phyloP scores from a whole-genome alignment of 2,329 filamentous ascomycete species.

The Sarocladium brachiariae region DNA sequence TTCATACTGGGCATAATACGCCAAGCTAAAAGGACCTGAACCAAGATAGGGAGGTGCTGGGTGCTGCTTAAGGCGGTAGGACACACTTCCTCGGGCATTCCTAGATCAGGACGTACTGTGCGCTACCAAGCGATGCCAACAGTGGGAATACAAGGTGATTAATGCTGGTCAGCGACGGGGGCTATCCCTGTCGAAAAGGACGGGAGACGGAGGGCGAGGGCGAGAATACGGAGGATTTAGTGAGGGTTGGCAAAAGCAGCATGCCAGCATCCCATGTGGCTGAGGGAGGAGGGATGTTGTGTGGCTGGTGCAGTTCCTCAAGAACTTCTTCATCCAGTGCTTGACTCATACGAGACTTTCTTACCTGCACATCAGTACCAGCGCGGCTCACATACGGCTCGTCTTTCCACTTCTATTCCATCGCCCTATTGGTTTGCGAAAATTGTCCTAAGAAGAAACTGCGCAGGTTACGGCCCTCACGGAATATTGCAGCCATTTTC shows the following conservation, averaged over 20 bases:
- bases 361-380: too few relatives aligned
- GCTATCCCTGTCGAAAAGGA: neutral
- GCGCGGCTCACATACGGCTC: too few relatives aligned
- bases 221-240: too few relatives aligned
- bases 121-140: conserved; percentile 6
- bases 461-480: neutral
- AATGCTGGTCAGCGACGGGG: neutral
- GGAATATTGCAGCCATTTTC: neutral
- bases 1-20: neutral
- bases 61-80: neutral
- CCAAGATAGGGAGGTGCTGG: conserved; percentile 6
- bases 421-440: neutral
- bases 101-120: neutral
- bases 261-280: neutral
- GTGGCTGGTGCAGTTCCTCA: neutral
- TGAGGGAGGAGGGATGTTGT: neutral
- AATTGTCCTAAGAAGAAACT: neutral
- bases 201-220: neutral
- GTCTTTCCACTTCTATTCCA: too few relatives aligned
- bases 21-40: neutral
- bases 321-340: too few relatives aligned
- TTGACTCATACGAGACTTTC: too few relatives aligned
- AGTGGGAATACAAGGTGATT: neutral
- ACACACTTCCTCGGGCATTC: neutral
- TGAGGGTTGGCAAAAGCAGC: too few relatives aligned